phyloP scores from a whole-genome alignment of 345 rosid species.

The Populus tremula region DNA sequence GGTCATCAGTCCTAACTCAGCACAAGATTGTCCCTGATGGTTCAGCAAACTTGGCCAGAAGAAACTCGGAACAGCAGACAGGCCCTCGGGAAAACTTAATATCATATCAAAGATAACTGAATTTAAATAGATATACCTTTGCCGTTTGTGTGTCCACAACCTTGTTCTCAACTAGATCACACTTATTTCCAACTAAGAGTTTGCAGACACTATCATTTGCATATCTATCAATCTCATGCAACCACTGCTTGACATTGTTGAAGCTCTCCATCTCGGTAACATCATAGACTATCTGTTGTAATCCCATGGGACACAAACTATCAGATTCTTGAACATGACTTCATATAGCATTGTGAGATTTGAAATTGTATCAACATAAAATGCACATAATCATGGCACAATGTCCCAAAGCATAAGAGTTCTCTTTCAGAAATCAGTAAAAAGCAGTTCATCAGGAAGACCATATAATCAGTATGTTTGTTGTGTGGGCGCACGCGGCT shows the following conservation, averaged over 20 bases:
- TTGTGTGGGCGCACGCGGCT: too few relatives aligned
- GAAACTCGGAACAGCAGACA: background rate
- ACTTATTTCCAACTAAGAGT: slow-evolving; percentile 77
- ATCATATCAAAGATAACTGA: background rate
- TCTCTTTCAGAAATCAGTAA: background rate
- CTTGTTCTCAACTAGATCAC: slow-evolving; percentile 73
- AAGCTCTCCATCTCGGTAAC: slow-evolving; percentile 90
- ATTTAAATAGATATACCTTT: slow-evolving; percentile 39
- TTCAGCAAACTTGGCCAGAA: background rate
- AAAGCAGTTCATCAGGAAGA: background rate
- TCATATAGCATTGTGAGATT: background rate
- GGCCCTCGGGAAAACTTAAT: background rate
- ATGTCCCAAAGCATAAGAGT: background rate
- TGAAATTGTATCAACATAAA: background rate
- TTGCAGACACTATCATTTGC: slow-evolving; percentile 92
- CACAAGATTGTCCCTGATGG: background rate
- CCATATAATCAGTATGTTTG: background rate
- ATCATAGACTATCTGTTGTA: slow-evolving; percentile 67
- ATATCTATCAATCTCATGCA: slow-evolving; percentile 77
- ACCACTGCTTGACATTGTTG: slow-evolving; percentile 89
- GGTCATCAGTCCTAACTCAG: background rate
- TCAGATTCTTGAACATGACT: background rate
- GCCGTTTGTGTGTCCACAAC: slow-evolving; percentile 82
- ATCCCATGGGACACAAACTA: background rate
- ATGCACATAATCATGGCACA: background rate